Conservation (phyloP, 108 stramenopile genomes). For the Pelagomonas calceolata region DNA sequence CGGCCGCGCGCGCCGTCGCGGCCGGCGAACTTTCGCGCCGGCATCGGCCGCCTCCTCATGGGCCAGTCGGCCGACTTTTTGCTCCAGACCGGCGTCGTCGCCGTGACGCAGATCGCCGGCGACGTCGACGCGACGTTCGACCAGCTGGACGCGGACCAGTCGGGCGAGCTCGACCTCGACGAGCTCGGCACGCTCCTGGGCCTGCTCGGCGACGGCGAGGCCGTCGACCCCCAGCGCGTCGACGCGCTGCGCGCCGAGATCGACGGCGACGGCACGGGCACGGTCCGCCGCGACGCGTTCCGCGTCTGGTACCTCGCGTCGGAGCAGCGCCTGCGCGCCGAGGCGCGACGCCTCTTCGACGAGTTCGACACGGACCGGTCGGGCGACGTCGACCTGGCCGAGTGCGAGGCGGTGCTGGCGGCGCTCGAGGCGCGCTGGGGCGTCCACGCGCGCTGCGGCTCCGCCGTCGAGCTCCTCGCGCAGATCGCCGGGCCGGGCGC, state of each 20-base stretch:
- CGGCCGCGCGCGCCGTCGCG: neutral
- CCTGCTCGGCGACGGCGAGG: neutral
- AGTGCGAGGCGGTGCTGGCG: neutral
- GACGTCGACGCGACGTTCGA: conserved; percentile 17
- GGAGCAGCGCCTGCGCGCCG: conserved; percentile 3
- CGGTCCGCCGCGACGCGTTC: conserved; percentile 3
- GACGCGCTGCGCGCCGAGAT: neutral
- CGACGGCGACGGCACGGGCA: conserved; percentile 3
- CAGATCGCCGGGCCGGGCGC: neutral
- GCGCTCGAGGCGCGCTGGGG: neutral
- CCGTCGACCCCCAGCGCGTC: neutral
- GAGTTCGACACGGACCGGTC: conserved; percentile 3
- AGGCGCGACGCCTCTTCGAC: conserved; percentile 5
- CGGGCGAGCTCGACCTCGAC: conserved; percentile 4
- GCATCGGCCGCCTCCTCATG: conserved; percentile 5
- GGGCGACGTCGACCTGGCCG: conserved; percentile 1
- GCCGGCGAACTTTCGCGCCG: conserved; percentile 12
- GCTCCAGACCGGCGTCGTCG: neutral
- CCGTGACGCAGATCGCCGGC: conserved; percentile 9
- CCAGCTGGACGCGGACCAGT: conserved; percentile 7
- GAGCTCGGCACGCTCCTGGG: conserved; percentile 6
- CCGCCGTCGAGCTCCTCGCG: neutral
- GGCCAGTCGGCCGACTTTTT: neutral
- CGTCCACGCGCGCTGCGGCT: neutral
- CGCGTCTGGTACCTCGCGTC: conserved; percentile 9